Conservation (phyloP, 2,329 filamentous ascomycete species). For the Tolypocladium tropicale region DNA sequence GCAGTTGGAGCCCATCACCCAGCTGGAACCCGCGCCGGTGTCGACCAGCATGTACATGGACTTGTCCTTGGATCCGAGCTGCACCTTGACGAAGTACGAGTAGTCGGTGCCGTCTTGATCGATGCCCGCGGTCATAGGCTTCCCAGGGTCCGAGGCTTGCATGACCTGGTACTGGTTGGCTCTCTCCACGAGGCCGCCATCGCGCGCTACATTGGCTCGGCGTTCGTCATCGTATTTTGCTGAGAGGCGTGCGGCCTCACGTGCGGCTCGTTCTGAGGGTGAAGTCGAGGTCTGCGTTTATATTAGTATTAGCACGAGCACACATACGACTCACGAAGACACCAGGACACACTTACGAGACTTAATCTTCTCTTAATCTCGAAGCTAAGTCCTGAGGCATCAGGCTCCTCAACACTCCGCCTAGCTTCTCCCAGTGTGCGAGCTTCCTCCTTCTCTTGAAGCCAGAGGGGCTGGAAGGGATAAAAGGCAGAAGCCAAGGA, state of each 20-base stretch:
- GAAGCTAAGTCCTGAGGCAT: constrained; percentile 23
- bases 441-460: constrained; percentile 16
- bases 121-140: constrained; percentile 41
- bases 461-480: constrained; percentile 31
- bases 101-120: constrained; percentile 56
- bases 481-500: constrained; percentile 36
- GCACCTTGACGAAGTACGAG: constrained; percentile 52
- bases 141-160: constrained; percentile 32
- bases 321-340: background rate
- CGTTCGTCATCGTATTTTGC: constrained; percentile 23
- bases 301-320: background rate
- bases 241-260: constrained; percentile 16
- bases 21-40: constrained; percentile 62
- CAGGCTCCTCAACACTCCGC: constrained; percentile 9
- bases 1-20: constrained; percentile 72
- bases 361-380: constrained; percentile 27
- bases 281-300: constrained; percentile 19
- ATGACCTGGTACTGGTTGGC: constrained; percentile 37
- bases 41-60: constrained; percentile 53
- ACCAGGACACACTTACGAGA: constrained; percentile 1
- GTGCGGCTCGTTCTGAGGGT: constrained; percentile 23
- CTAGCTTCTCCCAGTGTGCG: constrained; percentile 10
- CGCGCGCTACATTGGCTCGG: background rate
- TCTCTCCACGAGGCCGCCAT: constrained; percentile 20
- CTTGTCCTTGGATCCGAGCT: constrained; percentile 44